Evolutionary conservation across 2,329 filamentous ascomycete genomes (phyloP).

Genomic region (Dothistroma septosporum): DNA sequence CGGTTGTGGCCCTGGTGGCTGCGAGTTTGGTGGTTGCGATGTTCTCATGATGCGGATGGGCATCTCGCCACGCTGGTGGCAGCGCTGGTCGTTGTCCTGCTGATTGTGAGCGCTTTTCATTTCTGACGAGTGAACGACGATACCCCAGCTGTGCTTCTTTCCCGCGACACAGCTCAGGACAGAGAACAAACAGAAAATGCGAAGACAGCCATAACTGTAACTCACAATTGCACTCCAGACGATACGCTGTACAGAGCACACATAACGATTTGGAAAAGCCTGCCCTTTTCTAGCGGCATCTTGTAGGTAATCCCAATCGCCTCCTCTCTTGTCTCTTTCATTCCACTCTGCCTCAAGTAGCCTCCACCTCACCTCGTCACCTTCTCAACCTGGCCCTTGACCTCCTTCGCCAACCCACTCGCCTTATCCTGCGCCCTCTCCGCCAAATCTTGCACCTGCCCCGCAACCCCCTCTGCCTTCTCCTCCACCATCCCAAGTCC

Average conservation of each 20-base stretch:
- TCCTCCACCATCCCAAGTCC: slow-evolving; percentile 27
- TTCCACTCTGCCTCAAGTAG: too few species aligned
- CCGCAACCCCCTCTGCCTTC: slow-evolving; percentile 30
- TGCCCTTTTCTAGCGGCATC: neutral
- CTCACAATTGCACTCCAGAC: neutral
- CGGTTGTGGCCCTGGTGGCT: slow-evolving; percentile 9
- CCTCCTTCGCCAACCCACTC: slow-evolving; percentile 21
- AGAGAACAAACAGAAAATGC: neutral
- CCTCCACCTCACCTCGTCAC: slow-evolving; percentile 18
- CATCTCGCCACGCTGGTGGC: neutral
- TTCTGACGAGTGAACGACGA: slow-evolving; percentile 1
- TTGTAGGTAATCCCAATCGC: neutral
- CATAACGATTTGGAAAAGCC: neutral
- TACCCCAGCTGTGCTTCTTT: slow-evolving; percentile 6
- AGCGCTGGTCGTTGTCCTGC: slow-evolving; percentile 1
- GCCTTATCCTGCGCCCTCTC: slow-evolving; percentile 18
- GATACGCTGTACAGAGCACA: neutral
- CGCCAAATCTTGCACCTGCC: slow-evolving; percentile 27
- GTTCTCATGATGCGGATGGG: slow-evolving; percentile 2
- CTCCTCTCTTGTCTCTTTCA: neutral
- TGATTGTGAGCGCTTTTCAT: neutral
- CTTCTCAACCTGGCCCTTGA: slow-evolving; percentile 26
- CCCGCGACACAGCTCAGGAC: neutral
- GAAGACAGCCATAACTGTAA: neutral
- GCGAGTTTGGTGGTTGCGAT: slow-evolving; percentile 4